A percentile compares a stretch with the other conserved stretches of the same genome.
Conservation (phyloP, 345 rosid species). For the Populus davidiana region DNA sequence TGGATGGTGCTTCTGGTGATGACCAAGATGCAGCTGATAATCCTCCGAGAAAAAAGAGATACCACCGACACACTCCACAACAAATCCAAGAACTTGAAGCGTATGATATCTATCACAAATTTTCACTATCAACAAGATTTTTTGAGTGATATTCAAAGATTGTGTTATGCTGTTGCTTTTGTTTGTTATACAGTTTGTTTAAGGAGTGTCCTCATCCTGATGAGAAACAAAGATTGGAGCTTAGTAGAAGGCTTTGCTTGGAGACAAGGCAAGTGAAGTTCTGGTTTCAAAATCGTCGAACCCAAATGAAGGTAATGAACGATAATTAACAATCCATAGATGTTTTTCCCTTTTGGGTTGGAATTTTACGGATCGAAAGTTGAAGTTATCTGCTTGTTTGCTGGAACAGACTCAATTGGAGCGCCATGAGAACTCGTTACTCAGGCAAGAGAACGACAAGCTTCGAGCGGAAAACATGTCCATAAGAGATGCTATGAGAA, state of each 20-base stretch:
- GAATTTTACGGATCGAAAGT: not conserved
- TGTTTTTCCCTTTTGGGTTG: not conserved
- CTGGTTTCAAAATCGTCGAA: slow-evolving; percentile 97
- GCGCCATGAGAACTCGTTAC: slow-evolving; percentile 79
- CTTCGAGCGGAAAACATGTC: slow-evolving; percentile 84
- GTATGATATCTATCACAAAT: slow-evolving; percentile 35
- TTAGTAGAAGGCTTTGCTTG: slow-evolving; percentile 69
- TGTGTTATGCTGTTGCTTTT: not conserved
- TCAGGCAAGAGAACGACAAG: slow-evolving; percentile 88
- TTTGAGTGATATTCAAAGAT: not conserved
- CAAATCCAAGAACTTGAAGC: slow-evolving; percentile 99
- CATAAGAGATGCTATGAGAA: slow-evolving; percentile 88
- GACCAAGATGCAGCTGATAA: slow-evolving; percentile 84
- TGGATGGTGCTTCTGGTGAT: slow-evolving; percentile 93
- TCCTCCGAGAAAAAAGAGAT: slow-evolving; percentile 87
- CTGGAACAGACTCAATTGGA: slow-evolving; percentile 69
- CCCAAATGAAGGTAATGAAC: slow-evolving; percentile 88
- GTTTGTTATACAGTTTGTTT: slow-evolving; percentile 42
- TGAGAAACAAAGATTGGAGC: slow-evolving; percentile 85
- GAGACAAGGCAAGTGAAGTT: slow-evolving; percentile 95
- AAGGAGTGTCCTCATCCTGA: slow-evolving; percentile 97
- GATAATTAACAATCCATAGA: not conserved
- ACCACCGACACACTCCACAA: slow-evolving; percentile 99
- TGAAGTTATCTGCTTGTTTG: not conserved
- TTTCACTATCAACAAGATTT: slow-evolving; percentile 5